Evolutionary conservation across 768 basidiomycete genomes (phyloP), one percentile per base, ranked within the genome.

Genomic region (Galerina marginata): DNA sequence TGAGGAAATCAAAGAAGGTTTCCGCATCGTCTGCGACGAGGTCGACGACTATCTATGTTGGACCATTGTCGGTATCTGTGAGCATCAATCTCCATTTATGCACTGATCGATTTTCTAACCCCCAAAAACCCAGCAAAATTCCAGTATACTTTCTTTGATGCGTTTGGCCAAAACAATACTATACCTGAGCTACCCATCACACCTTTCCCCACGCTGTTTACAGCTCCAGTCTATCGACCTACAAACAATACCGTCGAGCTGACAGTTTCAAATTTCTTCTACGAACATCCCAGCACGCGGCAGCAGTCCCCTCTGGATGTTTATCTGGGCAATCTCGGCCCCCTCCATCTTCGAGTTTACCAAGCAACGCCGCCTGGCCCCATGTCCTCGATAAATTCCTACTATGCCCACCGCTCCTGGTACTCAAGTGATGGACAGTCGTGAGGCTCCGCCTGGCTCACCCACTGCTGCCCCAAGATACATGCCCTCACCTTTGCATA

Each of bases 1-100:
- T 40, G 93, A 93, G 60, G 93, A 94, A 69, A 76, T 89, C 59
- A 90, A 90, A 71, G 91, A 93, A 64, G 92, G 91, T 14, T 81
- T 86, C 49, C 85, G 85, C 55, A 76, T 87, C 36, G 85, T 93
- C 56, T 89, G 86, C 23, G 95, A 96, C 67, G 92, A 94, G 74
- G 92, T 97, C 6, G 95, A 97, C 71, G 95, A 97, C 71, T 96
- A 94, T 79, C 78, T 96, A 58, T 94, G 92, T 69, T 97, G 95
- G 95, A 94, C 93, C 11, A 95, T 97, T 66, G 93, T 95, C 64
- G 93, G 95, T 40, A 95, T 96, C 54, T 93, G 95, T 95, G 76
- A 74, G 91, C 79, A 62, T 68, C 20, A 52, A 6, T 46, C 11
- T 54, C 16, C 43, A 20, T 59, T 49, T 60, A 56, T 49, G 26